A percentile compares a stretch with the other conserved stretches of the same genome.
Conservation (phyloP, 2,329 filamentous ascomycete genomes). For the Sarocladiaceae sp. region DNA sequence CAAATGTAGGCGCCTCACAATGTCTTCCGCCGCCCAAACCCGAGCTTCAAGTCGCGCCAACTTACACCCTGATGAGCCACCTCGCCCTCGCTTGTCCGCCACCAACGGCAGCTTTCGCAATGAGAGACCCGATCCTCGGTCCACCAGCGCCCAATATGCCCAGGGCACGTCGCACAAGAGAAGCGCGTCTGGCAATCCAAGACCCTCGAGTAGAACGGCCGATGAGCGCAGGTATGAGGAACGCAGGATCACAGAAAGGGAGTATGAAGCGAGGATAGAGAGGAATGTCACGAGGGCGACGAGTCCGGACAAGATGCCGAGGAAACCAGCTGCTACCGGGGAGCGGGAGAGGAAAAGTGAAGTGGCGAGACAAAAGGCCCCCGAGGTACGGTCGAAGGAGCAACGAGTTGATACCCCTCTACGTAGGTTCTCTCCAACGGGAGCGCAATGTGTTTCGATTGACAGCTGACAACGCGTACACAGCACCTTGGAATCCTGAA, state of each 20-base stretch:
- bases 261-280: constrained; percentile 55
- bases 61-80: constrained; percentile 28
- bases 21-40: constrained; percentile 33
- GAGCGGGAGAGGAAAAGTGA: constrained; percentile 34
- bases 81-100: constrained; percentile 28
- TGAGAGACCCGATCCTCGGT: constrained; percentile 29
- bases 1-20: constrained; percentile 32
- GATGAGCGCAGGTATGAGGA: constrained; percentile 41
- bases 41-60: constrained; percentile 39
- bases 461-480: background rate
- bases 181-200: constrained; percentile 49
- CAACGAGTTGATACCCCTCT: constrained; percentile 40
- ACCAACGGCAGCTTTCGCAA: constrained; percentile 27
- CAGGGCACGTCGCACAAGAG: constrained; percentile 46
- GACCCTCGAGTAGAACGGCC: constrained; percentile 39
- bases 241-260: constrained; percentile 48
- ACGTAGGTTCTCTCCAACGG: constrained; percentile 30
- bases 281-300: constrained; percentile 51
- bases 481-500: constrained; percentile 69
- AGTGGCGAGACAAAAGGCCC: constrained; percentile 31
- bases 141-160: constrained; percentile 25
- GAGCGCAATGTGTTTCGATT: background rate
- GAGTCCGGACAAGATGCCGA: constrained; percentile 52
- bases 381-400: constrained; percentile 40
- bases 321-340: constrained; percentile 30